Evolutionary conservation across 2,329 filamentous ascomycete species (phyloP), one percentile per base, ranked within the genome.

Genomic region (Penicillium palitans): DNA sequence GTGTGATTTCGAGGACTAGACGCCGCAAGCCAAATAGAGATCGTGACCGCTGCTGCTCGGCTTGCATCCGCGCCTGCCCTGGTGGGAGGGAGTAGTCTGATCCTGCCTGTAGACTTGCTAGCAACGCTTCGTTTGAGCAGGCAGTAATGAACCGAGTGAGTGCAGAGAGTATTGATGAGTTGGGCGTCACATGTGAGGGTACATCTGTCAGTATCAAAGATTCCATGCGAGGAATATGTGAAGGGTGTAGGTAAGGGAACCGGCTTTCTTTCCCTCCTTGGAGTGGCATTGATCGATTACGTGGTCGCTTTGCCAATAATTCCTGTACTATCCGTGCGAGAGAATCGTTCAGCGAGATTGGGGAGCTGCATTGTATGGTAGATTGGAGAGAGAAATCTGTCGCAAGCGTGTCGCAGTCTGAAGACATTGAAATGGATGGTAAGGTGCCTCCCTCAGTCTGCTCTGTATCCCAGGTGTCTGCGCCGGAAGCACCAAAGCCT

Each of bases 41-140:
- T 29, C 79, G 73, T 2, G 81, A 78, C 24, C 79, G 77, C 58
- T 82, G 77, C 44, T 75, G 72, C 62, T 83, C 79, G 10, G 82
- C 79, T 40, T 75, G 72, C 8, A 76, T 73, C 8, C 83, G 79
- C 60, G 77, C 78, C 46, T 80, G 77, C 2, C 84, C 84, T 2
- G 84, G 84, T n/a, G 84, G 83, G 3, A 86, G 74, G 0, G 81
- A 79, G 64, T 86, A 87, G 52, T 84, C 82, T n/a, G 81, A 78
- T 37, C 72, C 74, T 3, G 84, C 83, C 64, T 82, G 79, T 13
- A 82, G 75, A 5, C 72, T 77, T 21, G 84, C 83, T 10, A 85
- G 77, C 12, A 78, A 68, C 0, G 79, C 70, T 72, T 87, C 84
- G 54, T 82, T 78, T 15, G 83, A 83, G 63, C 84, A 86, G 44